Base-by-base conservation (phyloP, 2,329 filamentous ascomycete genomes). In the Tolypocladium endophyticum region DNA sequence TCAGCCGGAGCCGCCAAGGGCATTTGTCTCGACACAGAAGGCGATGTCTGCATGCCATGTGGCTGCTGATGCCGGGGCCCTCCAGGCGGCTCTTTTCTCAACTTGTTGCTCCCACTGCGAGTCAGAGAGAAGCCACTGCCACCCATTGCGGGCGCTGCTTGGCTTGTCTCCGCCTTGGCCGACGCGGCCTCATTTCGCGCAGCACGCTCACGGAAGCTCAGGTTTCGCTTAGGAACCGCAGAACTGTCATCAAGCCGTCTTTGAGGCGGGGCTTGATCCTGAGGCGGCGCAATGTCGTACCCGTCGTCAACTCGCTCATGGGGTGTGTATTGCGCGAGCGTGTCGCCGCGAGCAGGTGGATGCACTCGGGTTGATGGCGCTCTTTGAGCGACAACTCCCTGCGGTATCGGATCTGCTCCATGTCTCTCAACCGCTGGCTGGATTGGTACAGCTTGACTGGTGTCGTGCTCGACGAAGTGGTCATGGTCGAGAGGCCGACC, bases 181-280 rank as follows among this genome's bases (percentile, higher is more conserved):
- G 74, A 63, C 20, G 71, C 69, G 47, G 75, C 64, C 25, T 80
- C 77, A 56, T 76, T 76, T 61, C 74, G 76, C 3, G 74, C 76
- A 8, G 83, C 77, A 58, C 82, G 79, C 63, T 86, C 83, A n/a
- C 82, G 81, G 70, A 84, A 83, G 70, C 83, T 87, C 47, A 84
- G 67, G 57, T 83, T 83, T 56, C 82, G 79, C 67, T 81, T 79
- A 4, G 81, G 79, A 20, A 77, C 66, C 18, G 70, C 72, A 11
- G 72, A 68, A 9, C 64, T 62, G 33, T 65, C 63, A 30, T 69
- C 65, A 18, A 58, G 53, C n/a, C 58, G 64, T 28, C 57, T 61
- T 38, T 66, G 64, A 23, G 57, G 47, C 18, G 62, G 59, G 9
- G 61, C 33, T 53, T 62, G 59, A 16, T 66, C 63, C 39, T 65